phyloP scores from a whole-genome alignment of 129 eudicot species.

The Artemisia annua region DNA sequence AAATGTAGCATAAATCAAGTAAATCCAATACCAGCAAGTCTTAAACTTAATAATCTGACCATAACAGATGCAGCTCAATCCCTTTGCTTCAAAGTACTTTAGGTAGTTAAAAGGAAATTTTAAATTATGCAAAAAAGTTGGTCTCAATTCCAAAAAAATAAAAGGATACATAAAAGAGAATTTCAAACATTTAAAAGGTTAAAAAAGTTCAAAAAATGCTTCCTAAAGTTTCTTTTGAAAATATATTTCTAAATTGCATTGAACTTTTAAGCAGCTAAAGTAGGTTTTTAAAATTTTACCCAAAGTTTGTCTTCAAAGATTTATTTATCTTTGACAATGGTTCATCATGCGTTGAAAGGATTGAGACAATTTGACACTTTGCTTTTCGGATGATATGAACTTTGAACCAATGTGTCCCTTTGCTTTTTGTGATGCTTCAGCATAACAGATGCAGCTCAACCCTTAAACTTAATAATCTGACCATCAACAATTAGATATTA shows the following conservation, averaged over 20 bases:
- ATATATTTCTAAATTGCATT: not conserved
- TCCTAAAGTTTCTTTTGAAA: conserved; percentile 16
- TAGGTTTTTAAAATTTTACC: not conserved
- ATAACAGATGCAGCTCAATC: too few relatives aligned
- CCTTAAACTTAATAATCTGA: not conserved
- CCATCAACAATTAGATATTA: not conserved
- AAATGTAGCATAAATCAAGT: too few relatives aligned
- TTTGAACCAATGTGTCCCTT: too few relatives aligned
- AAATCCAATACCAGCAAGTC: too few relatives aligned
- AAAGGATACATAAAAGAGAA: too few relatives aligned
- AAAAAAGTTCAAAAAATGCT: conserved; percentile 15
- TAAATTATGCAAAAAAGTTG: too few relatives aligned
- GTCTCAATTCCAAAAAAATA: too few relatives aligned
- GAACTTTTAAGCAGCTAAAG: conserved; percentile 12
- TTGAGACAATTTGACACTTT: too few relatives aligned
- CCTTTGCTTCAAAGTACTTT: too few relatives aligned
- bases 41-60: too few relatives aligned
- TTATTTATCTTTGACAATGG: not conserved
- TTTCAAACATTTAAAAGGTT: conserved; percentile 15
- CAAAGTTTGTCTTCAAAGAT: not conserved
- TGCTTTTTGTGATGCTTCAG: conserved; percentile 7
- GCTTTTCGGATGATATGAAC: too few relatives aligned
- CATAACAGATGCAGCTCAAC: not conserved
- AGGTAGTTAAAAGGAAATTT: conserved; percentile 13
- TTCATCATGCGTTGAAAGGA: not conserved